Percentiles rank a stretch among this genome's conserved stretches.
Conservation (phyloP, 1,139 yeast genomes). For the Martiniozyma asiatica region DNA sequence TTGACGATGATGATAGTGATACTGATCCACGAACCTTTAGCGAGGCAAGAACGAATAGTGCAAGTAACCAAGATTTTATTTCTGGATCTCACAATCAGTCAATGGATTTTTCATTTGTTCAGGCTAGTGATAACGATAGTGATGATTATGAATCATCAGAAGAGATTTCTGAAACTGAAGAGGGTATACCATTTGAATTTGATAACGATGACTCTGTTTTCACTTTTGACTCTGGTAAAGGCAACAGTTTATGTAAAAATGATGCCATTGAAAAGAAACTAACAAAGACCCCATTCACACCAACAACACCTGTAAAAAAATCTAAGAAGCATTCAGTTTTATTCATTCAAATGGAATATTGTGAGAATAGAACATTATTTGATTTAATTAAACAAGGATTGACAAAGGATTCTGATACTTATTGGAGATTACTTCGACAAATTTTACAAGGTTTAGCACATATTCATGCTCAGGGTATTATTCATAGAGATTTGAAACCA, state of each 20-base stretch:
- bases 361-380: conserved; percentile 82
- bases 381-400: conserved; percentile 73
- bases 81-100: conserved; percentile 54
- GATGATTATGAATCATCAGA: conserved; percentile 16
- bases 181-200: conserved; percentile 17
- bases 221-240: conserved; percentile 11
- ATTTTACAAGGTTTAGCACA: conserved; percentile 83
- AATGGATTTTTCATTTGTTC: conserved; percentile 44
- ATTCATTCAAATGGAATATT: conserved; percentile 95
- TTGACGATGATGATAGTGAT: conserved; percentile 19
- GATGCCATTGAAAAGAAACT: conserved; percentile 1
- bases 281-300: conserved; percentile 3
- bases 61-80: conserved; percentile 41
- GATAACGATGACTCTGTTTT: conserved; percentile 3
- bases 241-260: conserved; percentile 7
- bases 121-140: conserved; percentile 24
- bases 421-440: conserved; percentile 84
- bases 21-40: conserved; percentile 10
- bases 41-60: conserved; percentile 21
- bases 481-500: conserved; percentile 92
- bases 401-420: conserved; percentile 61
- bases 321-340: conserved; percentile 36
- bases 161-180: conserved; percentile 18
- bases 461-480: conserved; percentile 87
- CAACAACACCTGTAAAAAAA: conserved; percentile 5